A percentile compares a stretch with the other conserved stretches of the same genome.
These are phyloP conservation scores for Piper longum DNA, from an alignment of 164 flowering plant species.

Conservation along the genomic window DNA sequence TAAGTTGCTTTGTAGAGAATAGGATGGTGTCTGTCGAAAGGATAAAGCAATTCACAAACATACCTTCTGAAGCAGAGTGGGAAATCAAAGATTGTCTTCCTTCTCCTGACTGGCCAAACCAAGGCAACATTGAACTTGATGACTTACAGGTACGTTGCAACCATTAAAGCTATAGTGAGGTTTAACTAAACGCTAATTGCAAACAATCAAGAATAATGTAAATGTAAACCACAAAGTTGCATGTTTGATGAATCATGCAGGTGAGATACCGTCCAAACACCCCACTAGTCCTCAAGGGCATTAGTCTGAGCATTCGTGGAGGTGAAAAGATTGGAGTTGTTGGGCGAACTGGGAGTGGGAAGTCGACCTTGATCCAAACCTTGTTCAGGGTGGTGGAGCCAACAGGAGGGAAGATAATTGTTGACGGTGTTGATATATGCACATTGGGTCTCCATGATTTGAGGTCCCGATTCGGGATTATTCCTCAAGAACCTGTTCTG, in stretches of 20 bases:
- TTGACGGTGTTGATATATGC: slow-evolving; percentile 66
- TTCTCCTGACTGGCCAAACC: slow-evolving; percentile 69
- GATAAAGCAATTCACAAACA: slow-evolving; percentile 62
- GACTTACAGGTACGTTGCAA: slow-evolving; percentile 48
- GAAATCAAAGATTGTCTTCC: slow-evolving; percentile 39
- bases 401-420: slow-evolving; percentile 54
- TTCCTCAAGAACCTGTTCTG: slow-evolving; percentile 95
- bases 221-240: background rate
- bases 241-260: slow-evolving; percentile 19
- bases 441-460: slow-evolving; percentile 80
- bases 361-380: slow-evolving; percentile 82
- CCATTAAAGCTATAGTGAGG: background rate
- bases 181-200: too few relatives aligned
- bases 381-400: slow-evolving; percentile 87
- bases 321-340: slow-evolving; percentile 95
- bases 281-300: slow-evolving; percentile 77
- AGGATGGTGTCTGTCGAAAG: slow-evolving; percentile 92
- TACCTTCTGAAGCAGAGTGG: slow-evolving; percentile 86
- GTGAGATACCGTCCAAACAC: slow-evolving; percentile 83
- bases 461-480: slow-evolving; percentile 83
- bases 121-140: slow-evolving; percentile 53
- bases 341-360: slow-evolving; percentile 95
- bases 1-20: slow-evolving; percentile 78
- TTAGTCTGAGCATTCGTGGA: slow-evolving; percentile 53
- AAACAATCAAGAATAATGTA: background rate